Base-by-base conservation (phyloP, 257 asterid species). In the Voacanga thouarsii region DNA sequence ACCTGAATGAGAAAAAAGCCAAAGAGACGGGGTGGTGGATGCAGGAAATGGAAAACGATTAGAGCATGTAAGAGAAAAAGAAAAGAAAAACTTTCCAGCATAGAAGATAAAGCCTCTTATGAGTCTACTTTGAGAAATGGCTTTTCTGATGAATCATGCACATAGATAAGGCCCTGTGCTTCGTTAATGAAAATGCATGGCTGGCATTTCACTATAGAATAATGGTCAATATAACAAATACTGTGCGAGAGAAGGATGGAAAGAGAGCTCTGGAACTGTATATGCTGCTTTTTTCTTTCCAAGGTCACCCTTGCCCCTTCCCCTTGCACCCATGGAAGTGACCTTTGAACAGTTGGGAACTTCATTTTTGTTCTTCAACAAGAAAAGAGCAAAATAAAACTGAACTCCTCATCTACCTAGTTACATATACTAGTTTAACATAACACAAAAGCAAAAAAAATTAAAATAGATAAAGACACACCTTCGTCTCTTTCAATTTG, bases 401-500 rank as follows among this genome's bases (percentile, higher is more conserved):
- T 33, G 26, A 33, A 33, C 71, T 15, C 45, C 59, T 15, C 16
- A 65, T 65, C 21, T 65, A 59, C 33, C 65, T 6, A 57, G 30
- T 23, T 24, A 59, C 33, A n/a, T 24, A 12, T 60, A 24, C 2
- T 10, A 60, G 66, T n/a, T 26, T 8, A 18, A 37, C 26, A 37
- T 33, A 19, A 33, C 45, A 24, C 5, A 55, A 18, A 18, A 21
- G 24, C 61, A 68, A 69, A 18, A 69, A 5, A 5, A 19, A 12
- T 6, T 11, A 44, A 79, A 26, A 30, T 24, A 24, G 37, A 33
- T 33, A 26, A 0, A 12, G 0, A 51, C 28, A 30, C 51, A 74
- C 51, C 82, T 68, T 69, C 18, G 33, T 33, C 61, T 49, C 9
- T n/a, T 63, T 74, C 50, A 41, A 78, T 80, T 83, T 23, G 90